Evolutionary conservation across 2,329 filamentous ascomycete genomes (phyloP).

Genomic region (Colletotrichum gloeosporioides): DNA sequence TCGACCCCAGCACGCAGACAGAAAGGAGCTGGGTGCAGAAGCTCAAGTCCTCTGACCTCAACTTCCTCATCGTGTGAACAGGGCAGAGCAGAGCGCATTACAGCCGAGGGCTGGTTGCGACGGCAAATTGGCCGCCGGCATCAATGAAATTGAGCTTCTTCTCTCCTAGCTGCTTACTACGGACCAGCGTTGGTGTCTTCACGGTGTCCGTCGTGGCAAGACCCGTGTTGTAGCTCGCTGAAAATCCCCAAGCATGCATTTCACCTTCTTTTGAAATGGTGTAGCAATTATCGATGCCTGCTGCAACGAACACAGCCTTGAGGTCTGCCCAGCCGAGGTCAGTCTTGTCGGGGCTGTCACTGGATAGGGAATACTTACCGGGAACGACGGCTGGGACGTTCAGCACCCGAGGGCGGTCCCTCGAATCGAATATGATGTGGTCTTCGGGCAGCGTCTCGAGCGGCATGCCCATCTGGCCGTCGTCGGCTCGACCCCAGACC

Average conservation of each 20-base stretch:
- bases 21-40: conserved; percentile 47
- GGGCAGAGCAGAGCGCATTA: background rate
- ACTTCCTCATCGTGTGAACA: conserved; percentile 47
- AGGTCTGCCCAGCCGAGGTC: background rate
- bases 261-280: background rate
- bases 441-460: conserved; percentile 54
- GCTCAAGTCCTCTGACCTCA: conserved; percentile 45
- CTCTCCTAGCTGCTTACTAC: background rate
- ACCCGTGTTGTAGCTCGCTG: conserved; percentile 9
- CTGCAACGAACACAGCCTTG: conserved; percentile 39
- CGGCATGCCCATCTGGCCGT: conserved; percentile 60
- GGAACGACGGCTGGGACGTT: conserved; percentile 38
- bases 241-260: conserved; percentile 9
- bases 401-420: conserved; percentile 69
- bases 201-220: conserved; percentile 60
- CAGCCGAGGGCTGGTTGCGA: background rate
- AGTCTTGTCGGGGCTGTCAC: background rate
- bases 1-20: conserved; percentile 16
- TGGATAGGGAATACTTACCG: conserved; percentile 17
- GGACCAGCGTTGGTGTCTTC: conserved; percentile 56
- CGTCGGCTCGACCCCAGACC: conserved; percentile 55
- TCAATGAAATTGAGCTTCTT: conserved; percentile 3
- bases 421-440: conserved; percentile 66
- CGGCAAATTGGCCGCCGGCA: conserved; percentile 13
- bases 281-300: conserved; percentile 16